These are phyloP conservation scores for Castanea sativa DNA, from an alignment of 306 rosid genomes.

Conservation along the genomic window DNA sequence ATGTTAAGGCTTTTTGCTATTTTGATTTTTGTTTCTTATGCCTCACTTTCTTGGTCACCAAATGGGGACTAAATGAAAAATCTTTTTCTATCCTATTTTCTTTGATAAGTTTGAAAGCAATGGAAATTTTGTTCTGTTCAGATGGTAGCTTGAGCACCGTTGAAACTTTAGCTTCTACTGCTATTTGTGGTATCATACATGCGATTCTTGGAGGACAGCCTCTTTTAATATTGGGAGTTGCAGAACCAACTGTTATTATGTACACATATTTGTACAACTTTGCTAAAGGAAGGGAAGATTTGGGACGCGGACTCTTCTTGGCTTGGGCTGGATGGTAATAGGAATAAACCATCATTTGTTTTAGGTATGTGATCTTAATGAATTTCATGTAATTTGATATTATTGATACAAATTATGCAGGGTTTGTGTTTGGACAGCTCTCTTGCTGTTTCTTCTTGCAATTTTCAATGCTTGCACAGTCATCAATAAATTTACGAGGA, in stretches of 20 bases:
- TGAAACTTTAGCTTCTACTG: constrained; percentile 85
- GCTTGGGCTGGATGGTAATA: constrained; percentile 93
- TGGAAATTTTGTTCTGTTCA: constrained; percentile 18
- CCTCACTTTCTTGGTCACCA: background rate
- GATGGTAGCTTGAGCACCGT: constrained; percentile 90
- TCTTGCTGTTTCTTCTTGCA: constrained; percentile 67
- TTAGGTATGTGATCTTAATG: background rate
- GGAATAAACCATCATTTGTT: constrained; percentile 1
- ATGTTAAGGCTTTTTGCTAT: background rate
- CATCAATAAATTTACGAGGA: constrained; percentile 76
- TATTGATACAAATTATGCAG: constrained; percentile 35
- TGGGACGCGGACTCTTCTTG: constrained; percentile 63
- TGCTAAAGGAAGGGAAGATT: constrained; percentile 48
- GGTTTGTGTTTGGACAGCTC: constrained; percentile 91
- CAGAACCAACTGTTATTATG: constrained; percentile 94
- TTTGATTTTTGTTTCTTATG: background rate
- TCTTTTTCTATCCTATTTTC: background rate
- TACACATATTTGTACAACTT: constrained; percentile 78
- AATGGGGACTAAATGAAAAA: background rate
- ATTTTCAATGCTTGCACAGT: constrained; percentile 70
- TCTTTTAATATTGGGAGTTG: constrained; percentile 78
- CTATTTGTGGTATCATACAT: constrained; percentile 88
- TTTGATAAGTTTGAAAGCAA: constrained; percentile 16
- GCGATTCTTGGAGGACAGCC: constrained; percentile 91
- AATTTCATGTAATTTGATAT: constrained; percentile 4